Conservation (phyloP, 805 yeast species). For the Starmera dryadoides region DNA sequence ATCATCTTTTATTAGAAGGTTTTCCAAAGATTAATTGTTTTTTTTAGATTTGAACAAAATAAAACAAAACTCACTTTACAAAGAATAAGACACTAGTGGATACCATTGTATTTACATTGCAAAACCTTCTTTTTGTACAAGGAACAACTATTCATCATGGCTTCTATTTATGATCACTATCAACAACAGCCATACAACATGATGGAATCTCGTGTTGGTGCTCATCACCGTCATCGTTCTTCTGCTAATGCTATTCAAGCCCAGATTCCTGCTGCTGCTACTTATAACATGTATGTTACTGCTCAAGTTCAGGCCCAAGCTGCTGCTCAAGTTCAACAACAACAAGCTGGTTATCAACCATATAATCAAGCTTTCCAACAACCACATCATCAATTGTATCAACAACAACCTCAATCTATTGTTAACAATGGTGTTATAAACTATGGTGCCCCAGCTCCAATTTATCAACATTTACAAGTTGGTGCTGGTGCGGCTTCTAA, state of each 20-base stretch:
- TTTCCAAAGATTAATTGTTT: too few relatives aligned
- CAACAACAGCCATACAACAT: background rate
- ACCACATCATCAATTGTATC: conserved; percentile 4
- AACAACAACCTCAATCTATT: conserved; percentile 5
- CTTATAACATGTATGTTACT: background rate
- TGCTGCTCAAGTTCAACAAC: too few relatives aligned
- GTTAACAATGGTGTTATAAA: background rate
- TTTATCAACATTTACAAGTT: background rate
- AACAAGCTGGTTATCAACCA: conserved; percentile 5
- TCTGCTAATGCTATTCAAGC: background rate
- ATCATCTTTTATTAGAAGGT: too few relatives aligned
- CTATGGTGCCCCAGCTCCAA: background rate
- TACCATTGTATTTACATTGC: background rate
- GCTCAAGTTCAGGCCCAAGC: conserved; percentile 1
- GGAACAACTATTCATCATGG: background rate
- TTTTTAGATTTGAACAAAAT: too few relatives aligned
- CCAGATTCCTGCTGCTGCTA: background rate
- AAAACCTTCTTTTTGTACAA: background rate
- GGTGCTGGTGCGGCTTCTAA: background rate
- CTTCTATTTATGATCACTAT: background rate
- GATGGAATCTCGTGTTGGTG: background rate
- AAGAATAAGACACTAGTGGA: too few relatives aligned
- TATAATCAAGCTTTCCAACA: conserved; percentile 3
- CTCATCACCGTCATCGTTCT: background rate
- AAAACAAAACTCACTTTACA: too few relatives aligned